Evolutionary conservation across 192 early-diverging fungal genomes (phyloP), one percentile per base, ranked within the genome.

Genomic region (Neocallimastix lanati): DNA sequence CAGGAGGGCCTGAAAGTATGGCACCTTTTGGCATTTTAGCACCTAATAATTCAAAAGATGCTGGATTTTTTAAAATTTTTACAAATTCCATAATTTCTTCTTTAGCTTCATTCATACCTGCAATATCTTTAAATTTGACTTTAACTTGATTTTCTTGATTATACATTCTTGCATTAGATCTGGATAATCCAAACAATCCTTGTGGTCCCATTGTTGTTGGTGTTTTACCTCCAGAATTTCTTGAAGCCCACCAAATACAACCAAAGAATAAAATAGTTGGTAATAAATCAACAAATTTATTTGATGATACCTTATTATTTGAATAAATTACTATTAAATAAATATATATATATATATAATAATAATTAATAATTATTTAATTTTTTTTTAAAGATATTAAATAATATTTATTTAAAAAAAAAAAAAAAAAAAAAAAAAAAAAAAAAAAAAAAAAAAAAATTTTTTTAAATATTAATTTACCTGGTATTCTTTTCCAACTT

Each of bases 81-180:
- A 99, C 98, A 93, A 99, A 99, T 89, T 99, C 98, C 98, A 99
- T 99, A 78, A 99, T 99, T 86, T 99, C 98, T 82, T 95, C 92
- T 88, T 99, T 99, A 58, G 96, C 98, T 83, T 99, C 98, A 87
- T 99, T 96, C 85, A 95, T 95, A 13, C 98, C 98, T 15, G 98
- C 98, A 1, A 99, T 96, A 84, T 99, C 96, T 89, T 97, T 97
- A 85, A 99, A 99, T 82, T 97, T 96, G 67, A 99, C 94, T 80
- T 94, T 91, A 78, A 99, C 93, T 58, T 96, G 94, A 1, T 92
- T 94, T 83, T 99, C 96, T 83, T 96, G 94, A 89, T 98, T 99
- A 86, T 92, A 99, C 88, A 99, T 86, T 85, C 94, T 95, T 28
- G 98, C 98, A 40, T 93, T 91, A 77, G 93, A 94, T 85, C 98